Conservation (phyloP, 2,329 filamentous ascomycete genomes). For the Trichoderma oligosporum region DNA sequence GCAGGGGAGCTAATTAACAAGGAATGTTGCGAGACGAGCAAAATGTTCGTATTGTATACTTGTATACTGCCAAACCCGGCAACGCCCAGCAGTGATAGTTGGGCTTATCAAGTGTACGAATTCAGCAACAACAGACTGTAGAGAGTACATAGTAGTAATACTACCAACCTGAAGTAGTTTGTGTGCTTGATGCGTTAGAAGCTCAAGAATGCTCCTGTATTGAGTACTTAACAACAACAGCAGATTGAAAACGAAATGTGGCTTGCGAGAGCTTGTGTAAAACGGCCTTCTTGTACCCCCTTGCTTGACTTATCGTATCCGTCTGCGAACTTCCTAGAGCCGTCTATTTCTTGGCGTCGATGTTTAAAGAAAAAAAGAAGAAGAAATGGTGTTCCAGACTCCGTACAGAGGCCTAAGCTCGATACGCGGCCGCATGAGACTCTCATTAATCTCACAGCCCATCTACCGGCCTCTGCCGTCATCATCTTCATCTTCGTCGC, state of each 20-base stretch:
- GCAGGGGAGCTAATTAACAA: neutral
- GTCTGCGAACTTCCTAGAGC: neutral
- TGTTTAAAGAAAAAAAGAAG: too few relatives aligned
- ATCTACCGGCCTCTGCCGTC: too few relatives aligned
- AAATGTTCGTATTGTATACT: too few relatives aligned
- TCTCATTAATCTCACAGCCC: neutral
- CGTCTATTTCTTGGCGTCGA: too few relatives aligned
- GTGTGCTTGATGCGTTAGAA: too few relatives aligned
- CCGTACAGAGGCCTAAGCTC: neutral
- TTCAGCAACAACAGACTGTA: too few relatives aligned
- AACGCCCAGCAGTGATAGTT: neutral
- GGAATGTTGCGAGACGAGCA: neutral
- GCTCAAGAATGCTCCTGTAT: too few relatives aligned
- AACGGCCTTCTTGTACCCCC: neutral
- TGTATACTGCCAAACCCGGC: neutral
- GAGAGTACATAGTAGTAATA: too few relatives aligned
- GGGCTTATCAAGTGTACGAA: too few relatives aligned
- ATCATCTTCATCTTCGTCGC: neutral
- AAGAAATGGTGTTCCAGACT: conserved; percentile 3
- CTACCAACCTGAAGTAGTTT: too few relatives aligned
- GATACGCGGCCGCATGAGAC: neutral
- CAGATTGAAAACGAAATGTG: neutral
- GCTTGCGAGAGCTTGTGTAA: too few relatives aligned
- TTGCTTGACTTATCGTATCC: neutral
- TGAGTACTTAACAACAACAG: too few relatives aligned